A percentile compares a stretch with the other conserved stretches of the same genome.
phyloP scores from a whole-genome alignment of 2,329 filamentous ascomycete species.

The Triangularia verruculosa region DNA sequence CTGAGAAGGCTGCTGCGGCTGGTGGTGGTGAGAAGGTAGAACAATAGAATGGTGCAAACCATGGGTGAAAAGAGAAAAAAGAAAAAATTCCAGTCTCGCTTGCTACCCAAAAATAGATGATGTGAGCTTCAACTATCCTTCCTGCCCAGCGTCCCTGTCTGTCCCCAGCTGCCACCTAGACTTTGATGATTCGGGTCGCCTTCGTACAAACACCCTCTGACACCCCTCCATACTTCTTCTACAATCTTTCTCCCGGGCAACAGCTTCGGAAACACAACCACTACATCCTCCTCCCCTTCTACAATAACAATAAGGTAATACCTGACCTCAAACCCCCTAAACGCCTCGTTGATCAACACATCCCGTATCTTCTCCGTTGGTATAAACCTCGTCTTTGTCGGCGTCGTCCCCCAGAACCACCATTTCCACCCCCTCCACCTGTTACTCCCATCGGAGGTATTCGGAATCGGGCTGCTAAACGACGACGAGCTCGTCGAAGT shows the following conservation, averaged over 20 bases:
- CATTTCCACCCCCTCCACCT: constrained; percentile 32
- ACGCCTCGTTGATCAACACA: constrained; percentile 92
- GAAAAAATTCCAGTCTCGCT: not conserved
- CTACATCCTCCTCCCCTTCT: constrained; percentile 79
- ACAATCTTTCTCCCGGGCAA: constrained; percentile 72
- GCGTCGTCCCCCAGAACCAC: constrained; percentile 12
- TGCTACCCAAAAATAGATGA: not conserved
- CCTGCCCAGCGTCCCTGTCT: constrained; percentile 32
- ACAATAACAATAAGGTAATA: constrained; percentile 91
- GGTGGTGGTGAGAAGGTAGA: not conserved
- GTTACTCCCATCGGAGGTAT: not conserved
- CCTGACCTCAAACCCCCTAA: constrained; percentile 83
- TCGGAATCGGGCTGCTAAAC: not conserved
- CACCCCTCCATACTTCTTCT: constrained; percentile 87
- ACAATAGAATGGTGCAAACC: not conserved
- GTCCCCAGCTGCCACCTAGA: not conserved
- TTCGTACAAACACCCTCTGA: constrained; percentile 78
- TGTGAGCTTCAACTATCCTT: constrained; percentile 16
- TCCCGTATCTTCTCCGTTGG: constrained; percentile 91
- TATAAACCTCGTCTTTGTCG: constrained; percentile 58
- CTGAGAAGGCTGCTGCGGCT: constrained; percentile 3
- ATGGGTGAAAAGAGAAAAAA: constrained; percentile 8
- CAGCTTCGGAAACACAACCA: constrained; percentile 89
- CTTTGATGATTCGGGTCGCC: constrained; percentile 30
- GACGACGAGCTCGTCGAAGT: constrained; percentile 59